Evolutionary conservation across 1,284 basidiomycete genomes (phyloP).

Genomic region (Mixia osmundae): DNA sequence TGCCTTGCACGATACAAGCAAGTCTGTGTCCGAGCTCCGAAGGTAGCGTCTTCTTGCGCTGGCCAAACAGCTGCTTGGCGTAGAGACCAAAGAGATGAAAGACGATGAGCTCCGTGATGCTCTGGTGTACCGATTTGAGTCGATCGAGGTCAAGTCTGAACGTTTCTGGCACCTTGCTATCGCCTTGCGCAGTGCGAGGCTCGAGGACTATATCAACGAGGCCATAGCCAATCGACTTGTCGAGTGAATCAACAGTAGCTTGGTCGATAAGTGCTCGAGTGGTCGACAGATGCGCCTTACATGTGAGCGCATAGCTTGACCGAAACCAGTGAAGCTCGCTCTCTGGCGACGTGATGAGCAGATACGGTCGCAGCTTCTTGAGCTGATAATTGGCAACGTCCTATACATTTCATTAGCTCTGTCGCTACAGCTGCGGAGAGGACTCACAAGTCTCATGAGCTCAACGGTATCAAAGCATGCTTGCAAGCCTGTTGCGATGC

Average conservation of each 20-base stretch:
- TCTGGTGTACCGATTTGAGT: constrained; percentile 40
- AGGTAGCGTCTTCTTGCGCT: too few species aligned
- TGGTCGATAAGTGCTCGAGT: constrained; percentile 3
- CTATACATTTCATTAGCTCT: constrained; percentile 24
- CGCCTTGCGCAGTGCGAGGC: constrained; percentile 27
- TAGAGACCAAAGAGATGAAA: constrained; percentile 61
- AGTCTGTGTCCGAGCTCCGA: too few species aligned
- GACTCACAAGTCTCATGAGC: constrained; percentile 72
- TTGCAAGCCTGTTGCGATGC: constrained; percentile 49
- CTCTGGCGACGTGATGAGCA: constrained; percentile 52
- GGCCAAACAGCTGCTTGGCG: too few species aligned
- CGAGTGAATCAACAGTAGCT: constrained; percentile 17
- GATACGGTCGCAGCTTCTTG: constrained; percentile 58
- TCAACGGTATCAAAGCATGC: constrained; percentile 78
- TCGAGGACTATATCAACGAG: constrained; percentile 45
- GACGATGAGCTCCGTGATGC: constrained; percentile 48
- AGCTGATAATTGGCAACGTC: constrained; percentile 91
- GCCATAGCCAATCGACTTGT: constrained; percentile 35
- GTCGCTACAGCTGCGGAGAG: constrained; percentile 3
- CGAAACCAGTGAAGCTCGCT: constrained; percentile 58
- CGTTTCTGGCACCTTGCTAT: constrained; percentile 45
- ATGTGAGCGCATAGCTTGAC: constrained; percentile 34
- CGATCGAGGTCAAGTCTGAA: constrained; percentile 58
- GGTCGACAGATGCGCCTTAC: constrained; percentile 1
- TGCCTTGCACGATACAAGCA: too few species aligned